Percentiles rank a stretch among this genome's conserved stretches.
phyloP scores from a whole-genome alignment of 192 early-diverging fungal species.

The Gryganskiella cystojenkinii region DNA sequence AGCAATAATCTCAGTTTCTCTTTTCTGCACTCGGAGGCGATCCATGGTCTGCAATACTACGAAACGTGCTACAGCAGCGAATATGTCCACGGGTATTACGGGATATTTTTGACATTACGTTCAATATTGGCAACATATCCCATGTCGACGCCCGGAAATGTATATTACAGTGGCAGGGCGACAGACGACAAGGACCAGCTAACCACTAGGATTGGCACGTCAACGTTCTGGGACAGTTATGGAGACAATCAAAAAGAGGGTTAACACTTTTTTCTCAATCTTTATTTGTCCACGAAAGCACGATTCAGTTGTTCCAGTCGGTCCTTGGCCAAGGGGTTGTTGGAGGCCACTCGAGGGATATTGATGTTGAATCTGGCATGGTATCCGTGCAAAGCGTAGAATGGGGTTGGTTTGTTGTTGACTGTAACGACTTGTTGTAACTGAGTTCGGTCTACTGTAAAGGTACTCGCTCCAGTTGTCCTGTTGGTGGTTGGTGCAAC shows the following conservation, averaged over 20 bases:
- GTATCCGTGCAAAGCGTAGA: too few relatives aligned
- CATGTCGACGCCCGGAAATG: constrained; percentile 13
- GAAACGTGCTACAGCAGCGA: neutral
- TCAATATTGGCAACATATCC: constrained; percentile 2
- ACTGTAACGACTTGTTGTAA: too few relatives aligned
- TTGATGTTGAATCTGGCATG: too few relatives aligned
- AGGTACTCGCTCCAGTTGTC: too few relatives aligned
- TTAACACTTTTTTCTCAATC: constrained; percentile 8
- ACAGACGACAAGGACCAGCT: constrained; percentile 2
- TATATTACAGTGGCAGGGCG: constrained; percentile 8
- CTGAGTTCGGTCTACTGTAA: too few relatives aligned
- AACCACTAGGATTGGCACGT: constrained; percentile 10
- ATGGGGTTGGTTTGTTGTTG: too few relatives aligned
- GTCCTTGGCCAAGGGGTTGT: too few relatives aligned
- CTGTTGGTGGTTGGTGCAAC: too few relatives aligned
- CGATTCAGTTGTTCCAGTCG: too few relatives aligned
- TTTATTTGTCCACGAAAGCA: constrained; percentile 6
- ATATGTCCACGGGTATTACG: neutral
- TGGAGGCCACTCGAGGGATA: too few relatives aligned
- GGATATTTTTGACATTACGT: constrained; percentile 1
- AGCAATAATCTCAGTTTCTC: constrained; percentile 4
- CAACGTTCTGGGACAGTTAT: constrained; percentile 9
- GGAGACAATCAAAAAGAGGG: constrained; percentile 15
- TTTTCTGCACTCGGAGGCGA: constrained; percentile 8
- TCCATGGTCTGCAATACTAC: neutral